Evolutionary conservation across 2,329 filamentous ascomycete species (phyloP), one percentile per base, ranked within the genome.

Genomic region (Penicillium sp.): DNA sequence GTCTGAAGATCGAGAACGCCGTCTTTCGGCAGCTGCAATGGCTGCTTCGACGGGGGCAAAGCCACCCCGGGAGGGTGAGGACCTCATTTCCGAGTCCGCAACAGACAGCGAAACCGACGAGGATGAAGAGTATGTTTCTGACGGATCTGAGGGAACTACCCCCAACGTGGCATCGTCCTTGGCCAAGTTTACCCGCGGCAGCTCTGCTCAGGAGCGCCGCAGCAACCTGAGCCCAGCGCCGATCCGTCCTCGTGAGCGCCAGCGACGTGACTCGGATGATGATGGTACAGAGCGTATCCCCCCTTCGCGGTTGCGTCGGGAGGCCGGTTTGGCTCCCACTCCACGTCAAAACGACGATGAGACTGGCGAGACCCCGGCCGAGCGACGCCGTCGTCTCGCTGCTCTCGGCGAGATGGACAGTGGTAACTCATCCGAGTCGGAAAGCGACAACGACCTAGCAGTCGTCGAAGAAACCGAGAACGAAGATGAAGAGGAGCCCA

Each of bases 311-410:
- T 58, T 67, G 29, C 64, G 66, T 28, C 52, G 62, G 52, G 62
- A 60, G 4, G 65, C 64, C 32, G 65, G 66, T 45, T 43, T 68
- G 9, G 38, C 54, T 0, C 54, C 51, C 8, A 57, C 62, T 8
- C 58, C 60, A 2, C 61, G 55, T 26, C 49, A 61, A 48, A 36
- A 34, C 5, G 64, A 64, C 27, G 67, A 69, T 11, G 67, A 71
- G n/a, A 67, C 66, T 0, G 65, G 63, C 26, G 70, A 74, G 50
- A 75, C 73, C 3, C 70, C 71, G 1, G 73, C 71, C 7, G 72
- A 75, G 52, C 71, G 71, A 35, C 66, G 71, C 41, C 71, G 73
- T 48, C 70, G 73, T 59, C 64, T 74, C 6, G 72, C 71, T 26
- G 72, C 71, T 1, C 54, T 75, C 9, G 71, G 72, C 38, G 57